A percentile compares a stretch with the other conserved stretches of the same genome.
Evolutionary conservation across 2,329 filamentous ascomycete species (phyloP).

Genomic region (Stylonectria norvegica): DNA sequence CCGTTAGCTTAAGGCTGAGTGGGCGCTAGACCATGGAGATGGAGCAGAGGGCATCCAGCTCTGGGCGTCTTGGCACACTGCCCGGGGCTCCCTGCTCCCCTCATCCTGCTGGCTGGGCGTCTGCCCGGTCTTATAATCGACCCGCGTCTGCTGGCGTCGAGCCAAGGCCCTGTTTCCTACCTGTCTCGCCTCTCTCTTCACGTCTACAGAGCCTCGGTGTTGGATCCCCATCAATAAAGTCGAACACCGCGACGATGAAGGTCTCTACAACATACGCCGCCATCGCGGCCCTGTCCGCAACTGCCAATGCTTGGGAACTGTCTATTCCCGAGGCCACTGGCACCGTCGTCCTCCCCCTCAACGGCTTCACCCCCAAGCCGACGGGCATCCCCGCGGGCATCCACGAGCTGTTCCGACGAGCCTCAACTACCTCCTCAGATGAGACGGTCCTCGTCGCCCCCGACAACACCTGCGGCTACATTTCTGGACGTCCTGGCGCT

Average conservation of each 20-base stretch:
- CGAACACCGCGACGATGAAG: constrained; percentile 19
- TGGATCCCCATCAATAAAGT: too few species aligned
- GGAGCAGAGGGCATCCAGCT: background rate
- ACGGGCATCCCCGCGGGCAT: constrained; percentile 36
- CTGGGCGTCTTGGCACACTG: too few species aligned
- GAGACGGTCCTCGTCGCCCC: constrained; percentile 42
- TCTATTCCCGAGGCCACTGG: constrained; percentile 34
- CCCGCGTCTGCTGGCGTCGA: constrained; percentile 6
- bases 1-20: constrained; percentile 24
- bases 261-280: constrained; percentile 13
- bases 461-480: constrained; percentile 50
- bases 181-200: constrained; percentile 7
- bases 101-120: background rate
- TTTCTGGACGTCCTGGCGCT: constrained; percentile 39
- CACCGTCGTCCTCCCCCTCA: constrained; percentile 29
- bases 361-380: constrained; percentile 39
- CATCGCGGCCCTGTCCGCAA: constrained; percentile 28
- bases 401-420: constrained; percentile 30
- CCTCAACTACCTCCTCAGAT: constrained; percentile 22
- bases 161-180: background rate
- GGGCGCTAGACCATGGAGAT: constrained; percentile 10
- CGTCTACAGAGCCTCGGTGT: constrained; percentile 3
- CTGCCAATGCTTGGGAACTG: constrained; percentile 30
- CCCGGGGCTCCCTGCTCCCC: too few species aligned
- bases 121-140: constrained; percentile 15